Evolutionary conservation across 2,329 filamentous ascomycete species (phyloP), one percentile per base, ranked within the genome.

Genomic region (Neocucurbitaria cava): DNA sequence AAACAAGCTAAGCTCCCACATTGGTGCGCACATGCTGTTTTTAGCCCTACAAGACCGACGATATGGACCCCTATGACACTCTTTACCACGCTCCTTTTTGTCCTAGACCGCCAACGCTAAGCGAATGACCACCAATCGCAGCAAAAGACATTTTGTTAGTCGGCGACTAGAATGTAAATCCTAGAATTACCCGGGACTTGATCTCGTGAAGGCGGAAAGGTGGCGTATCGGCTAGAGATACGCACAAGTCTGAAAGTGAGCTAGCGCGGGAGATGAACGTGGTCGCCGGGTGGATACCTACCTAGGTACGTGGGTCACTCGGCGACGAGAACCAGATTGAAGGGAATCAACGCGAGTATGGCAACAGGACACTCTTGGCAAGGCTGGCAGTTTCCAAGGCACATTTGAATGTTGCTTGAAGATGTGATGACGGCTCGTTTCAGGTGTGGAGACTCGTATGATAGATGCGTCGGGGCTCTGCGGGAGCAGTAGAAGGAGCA

Each of bases 111-210:
- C 31, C 56, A 44, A 58, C 49, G 46, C 49, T 48, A 53, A 45
- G 30, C 26, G 3, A 28, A 4, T 21, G 21, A 24, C 33, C 35
- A 24, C 64, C 62, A 62, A 62, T 66, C 47, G 50, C 33, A 53
- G 15, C 18, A 46, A 45, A 41, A 31, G 4, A 30, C 20, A 50
- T 35, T 42, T 42, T 35, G 31, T 40, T 48, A 54, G 58, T 68
- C 65, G 65, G 49, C 65, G 65, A 68, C 58, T 15, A 21, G 10
- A 56, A 31, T 44, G 18, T 28, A 42, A 49, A 57, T 28, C 43
- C 52, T 41, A 53, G 52, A 44, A 52, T 59, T 51, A 58, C 42
- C 59, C 63, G 54, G 49, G 15, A 30, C 33, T 41, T 40, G 26
- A 43, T 44, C 40, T 46, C 17, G 41, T 46, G 24, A 33, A 47